Conservation (phyloP, 2,329 filamentous ascomycete species). For the Hypomyces rosellus region DNA sequence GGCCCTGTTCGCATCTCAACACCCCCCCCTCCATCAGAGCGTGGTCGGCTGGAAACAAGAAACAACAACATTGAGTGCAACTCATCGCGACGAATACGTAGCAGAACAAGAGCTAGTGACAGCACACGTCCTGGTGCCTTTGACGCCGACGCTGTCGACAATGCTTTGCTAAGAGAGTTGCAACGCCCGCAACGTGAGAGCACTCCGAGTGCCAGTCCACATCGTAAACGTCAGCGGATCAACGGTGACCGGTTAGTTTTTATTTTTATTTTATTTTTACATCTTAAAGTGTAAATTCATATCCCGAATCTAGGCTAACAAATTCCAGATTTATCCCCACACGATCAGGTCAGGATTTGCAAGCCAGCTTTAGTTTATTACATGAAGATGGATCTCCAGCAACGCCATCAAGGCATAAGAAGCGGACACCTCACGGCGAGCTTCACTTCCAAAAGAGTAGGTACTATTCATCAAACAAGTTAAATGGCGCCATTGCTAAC, state of each 20-base stretch:
- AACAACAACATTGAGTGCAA: constrained; percentile 28
- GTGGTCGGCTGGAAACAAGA: constrained; percentile 36
- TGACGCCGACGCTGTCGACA: constrained; percentile 45
- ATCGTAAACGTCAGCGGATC: constrained; percentile 53
- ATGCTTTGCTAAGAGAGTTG: constrained; percentile 46
- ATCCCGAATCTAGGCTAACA: constrained; percentile 16
- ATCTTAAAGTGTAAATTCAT: too few species aligned
- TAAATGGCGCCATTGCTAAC: constrained; percentile 5
- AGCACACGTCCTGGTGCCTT: constrained; percentile 31
- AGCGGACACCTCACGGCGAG: constrained; percentile 80
- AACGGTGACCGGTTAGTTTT: constrained; percentile 56
- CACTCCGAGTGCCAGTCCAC: constrained; percentile 48
- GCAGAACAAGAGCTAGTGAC: constrained; percentile 30
- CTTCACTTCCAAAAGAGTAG: constrained; percentile 89
- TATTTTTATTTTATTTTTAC: too few species aligned
- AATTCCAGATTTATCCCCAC: constrained; percentile 82
- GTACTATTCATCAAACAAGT: constrained; percentile 24
- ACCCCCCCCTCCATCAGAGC: constrained; percentile 39
- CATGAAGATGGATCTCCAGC: constrained; percentile 91
- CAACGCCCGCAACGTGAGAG: constrained; percentile 45
- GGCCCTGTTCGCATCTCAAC: constrained; percentile 35
- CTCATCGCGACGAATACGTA: constrained; percentile 28
- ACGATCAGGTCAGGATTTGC: constrained; percentile 83
- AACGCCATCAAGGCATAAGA: constrained; percentile 79
- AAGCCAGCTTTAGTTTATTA: constrained; percentile 85